phyloP scores from a whole-genome alignment of 1,284 basidiomycete genomes.

The Mycosarcoma maydis region DNA sequence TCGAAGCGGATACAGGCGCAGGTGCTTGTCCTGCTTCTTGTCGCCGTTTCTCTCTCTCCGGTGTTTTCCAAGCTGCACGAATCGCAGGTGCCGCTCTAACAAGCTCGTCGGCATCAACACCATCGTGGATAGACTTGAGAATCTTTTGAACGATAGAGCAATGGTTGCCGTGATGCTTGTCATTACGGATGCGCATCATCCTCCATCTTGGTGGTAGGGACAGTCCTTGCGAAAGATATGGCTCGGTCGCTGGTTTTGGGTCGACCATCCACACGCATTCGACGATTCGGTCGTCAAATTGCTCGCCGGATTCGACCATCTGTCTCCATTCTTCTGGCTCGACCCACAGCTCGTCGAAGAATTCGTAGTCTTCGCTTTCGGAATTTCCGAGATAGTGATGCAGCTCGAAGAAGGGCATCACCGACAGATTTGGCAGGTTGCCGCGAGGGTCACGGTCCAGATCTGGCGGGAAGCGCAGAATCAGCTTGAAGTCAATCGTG shows the following conservation, averaged over 20 bases:
- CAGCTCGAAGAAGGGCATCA: constrained; percentile 87
- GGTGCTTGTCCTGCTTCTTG: constrained; percentile 26
- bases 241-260: constrained; percentile 54
- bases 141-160: constrained; percentile 59
- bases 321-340: constrained; percentile 91
- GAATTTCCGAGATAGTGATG: constrained; percentile 73
- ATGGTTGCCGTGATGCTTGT: constrained; percentile 65
- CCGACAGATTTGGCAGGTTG: constrained; percentile 76
- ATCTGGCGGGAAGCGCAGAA: constrained; percentile 85
- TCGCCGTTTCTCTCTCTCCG: constrained; percentile 37
- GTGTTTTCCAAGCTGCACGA: constrained; percentile 57
- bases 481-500: constrained; percentile 94
- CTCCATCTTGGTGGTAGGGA: constrained; percentile 58
- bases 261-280: constrained; percentile 86
- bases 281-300: constrained; percentile 90
- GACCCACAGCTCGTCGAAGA: constrained; percentile 86
- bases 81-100: constrained; percentile 50
- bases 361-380: constrained; percentile 73
- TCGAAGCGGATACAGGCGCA: constrained; percentile 1
- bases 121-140: constrained; percentile 60
- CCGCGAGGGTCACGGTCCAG: constrained; percentile 54
- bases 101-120: constrained; percentile 58
- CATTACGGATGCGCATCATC: constrained; percentile 62
- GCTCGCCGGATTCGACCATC: constrained; percentile 85
- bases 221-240: constrained; percentile 21